phyloP scores from a whole-genome alignment of 1,139 yeast species.

The Taphrina deformans region DNA sequence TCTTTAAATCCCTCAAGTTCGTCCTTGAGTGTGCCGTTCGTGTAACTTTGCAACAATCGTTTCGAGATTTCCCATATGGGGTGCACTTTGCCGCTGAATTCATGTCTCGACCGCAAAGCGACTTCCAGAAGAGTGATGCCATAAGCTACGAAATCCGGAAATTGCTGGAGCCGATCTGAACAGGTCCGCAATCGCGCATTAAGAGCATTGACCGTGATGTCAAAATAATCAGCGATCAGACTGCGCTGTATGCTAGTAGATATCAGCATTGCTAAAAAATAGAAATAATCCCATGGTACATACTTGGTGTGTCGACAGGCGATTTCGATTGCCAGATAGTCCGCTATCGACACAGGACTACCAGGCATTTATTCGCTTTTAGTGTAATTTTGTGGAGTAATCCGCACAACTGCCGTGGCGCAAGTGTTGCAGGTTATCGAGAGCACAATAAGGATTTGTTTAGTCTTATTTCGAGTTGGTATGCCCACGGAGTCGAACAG shows the following conservation, averaged over 20 bases:
- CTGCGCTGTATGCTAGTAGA: constrained; percentile 16
- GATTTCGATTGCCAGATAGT: constrained; percentile 29
- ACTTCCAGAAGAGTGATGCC: not conserved
- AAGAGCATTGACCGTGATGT: constrained; percentile 23
- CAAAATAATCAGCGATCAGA: constrained; percentile 18
- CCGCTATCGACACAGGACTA: constrained; percentile 27
- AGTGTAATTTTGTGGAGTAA: not conserved
- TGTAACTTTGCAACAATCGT: constrained; percentile 9
- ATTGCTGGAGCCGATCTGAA: constrained; percentile 15
- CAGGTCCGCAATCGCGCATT: constrained; percentile 25
- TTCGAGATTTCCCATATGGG: constrained; percentile 15
- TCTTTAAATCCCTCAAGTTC: constrained; percentile 3
- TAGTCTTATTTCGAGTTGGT: not conserved
- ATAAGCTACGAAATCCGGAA: constrained; percentile 14
- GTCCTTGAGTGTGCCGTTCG: not conserved
- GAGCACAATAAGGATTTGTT: not conserved
- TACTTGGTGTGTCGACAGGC: constrained; percentile 29
- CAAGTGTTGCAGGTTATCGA: not conserved
- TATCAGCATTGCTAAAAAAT: not conserved
- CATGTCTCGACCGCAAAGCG: not conserved
- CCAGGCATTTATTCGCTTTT: constrained; percentile 18
- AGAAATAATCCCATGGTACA: not conserved
- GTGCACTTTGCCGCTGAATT: constrained; percentile 1
- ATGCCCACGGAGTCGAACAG: not conserved
- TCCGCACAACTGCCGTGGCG: not conserved